phyloP scores from a whole-genome alignment of 306 rosid species.

The Rubus parviflorus region DNA sequence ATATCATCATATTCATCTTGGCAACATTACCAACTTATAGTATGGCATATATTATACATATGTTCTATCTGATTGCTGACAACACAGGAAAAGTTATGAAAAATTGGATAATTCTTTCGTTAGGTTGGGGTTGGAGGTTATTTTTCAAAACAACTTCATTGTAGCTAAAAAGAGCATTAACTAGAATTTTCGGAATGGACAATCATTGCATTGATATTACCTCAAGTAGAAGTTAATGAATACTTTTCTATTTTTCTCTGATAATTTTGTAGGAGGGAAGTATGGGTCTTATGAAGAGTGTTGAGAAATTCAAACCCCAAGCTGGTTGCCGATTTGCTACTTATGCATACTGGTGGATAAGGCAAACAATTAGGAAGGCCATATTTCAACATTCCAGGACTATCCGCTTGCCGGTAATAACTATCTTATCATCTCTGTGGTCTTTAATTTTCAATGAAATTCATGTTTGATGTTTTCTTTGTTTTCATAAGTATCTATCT shows the following conservation, averaged over 20 bases:
- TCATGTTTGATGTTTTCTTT: background rate
- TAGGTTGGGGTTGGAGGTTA: constrained; percentile 4
- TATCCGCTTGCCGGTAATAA: constrained; percentile 75
- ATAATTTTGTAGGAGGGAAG: constrained; percentile 71
- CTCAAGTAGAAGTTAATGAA: constrained; percentile 17
- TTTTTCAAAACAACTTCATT: background rate
- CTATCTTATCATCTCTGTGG: background rate
- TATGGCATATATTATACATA: background rate
- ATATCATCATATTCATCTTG: background rate
- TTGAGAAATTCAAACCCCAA: constrained; percentile 82
- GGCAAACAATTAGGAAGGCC: constrained; percentile 70
- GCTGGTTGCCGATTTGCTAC: constrained; percentile 80
- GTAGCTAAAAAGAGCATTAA: background rate
- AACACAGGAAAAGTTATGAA: background rate
- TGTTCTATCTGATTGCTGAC: constrained; percentile 22
- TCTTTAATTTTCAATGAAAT: constrained; percentile 1
- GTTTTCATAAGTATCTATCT: background rate
- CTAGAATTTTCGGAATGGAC: background rate
- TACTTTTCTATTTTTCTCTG: constrained; percentile 22
- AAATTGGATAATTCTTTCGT: constrained; percentile 16
- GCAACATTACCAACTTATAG: background rate
- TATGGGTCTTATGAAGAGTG: constrained; percentile 83
- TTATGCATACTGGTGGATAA: constrained; percentile 94
- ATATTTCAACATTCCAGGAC: constrained; percentile 75
- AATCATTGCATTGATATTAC: background rate